Conservation (phyloP, 2,329 filamentous ascomycete species). For the Pseudocercospora cruenta region DNA sequence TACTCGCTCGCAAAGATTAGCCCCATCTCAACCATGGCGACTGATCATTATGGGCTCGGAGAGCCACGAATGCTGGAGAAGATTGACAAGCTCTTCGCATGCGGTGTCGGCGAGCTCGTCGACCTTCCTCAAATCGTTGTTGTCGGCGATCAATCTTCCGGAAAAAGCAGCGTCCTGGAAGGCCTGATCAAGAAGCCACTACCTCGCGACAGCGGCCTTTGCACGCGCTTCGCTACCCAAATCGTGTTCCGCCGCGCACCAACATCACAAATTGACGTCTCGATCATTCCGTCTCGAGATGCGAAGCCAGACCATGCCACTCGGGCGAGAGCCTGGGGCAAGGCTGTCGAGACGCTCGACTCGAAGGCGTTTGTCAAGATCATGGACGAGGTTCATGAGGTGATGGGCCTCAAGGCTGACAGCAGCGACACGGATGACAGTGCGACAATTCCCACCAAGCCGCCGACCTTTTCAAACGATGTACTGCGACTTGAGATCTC, state of each 20-base stretch:
- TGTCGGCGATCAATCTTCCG: conserved; percentile 64
- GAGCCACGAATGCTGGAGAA: conserved; percentile 52
- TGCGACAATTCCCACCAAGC: background rate
- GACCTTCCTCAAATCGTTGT: conserved; percentile 51
- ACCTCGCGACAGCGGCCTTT: conserved; percentile 57
- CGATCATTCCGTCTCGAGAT: conserved; percentile 29
- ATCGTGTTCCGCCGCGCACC: conserved; percentile 32
- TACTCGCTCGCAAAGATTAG: too few species aligned
- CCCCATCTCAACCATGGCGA: background rate
- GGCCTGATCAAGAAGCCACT: conserved; percentile 62
- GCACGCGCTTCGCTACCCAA: conserved; percentile 51
- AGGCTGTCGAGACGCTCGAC: conserved; percentile 21
- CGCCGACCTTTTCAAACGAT: conserved; percentile 36
- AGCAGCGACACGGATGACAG: background rate
- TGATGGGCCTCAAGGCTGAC: conserved; percentile 24
- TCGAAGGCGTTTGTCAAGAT: conserved; percentile 27
- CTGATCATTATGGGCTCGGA: conserved; percentile 11
- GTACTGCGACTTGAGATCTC: conserved; percentile 36
- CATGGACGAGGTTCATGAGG: conserved; percentile 27
- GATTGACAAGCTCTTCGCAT: conserved; percentile 57
- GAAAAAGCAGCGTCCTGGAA: conserved; percentile 66
- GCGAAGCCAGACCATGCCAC: conserved; percentile 21
- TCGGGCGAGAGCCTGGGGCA: conserved; percentile 17
- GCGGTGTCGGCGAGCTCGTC: conserved; percentile 45
- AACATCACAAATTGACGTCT: conserved; percentile 15